Base-by-base conservation (phyloP, 1,284 basidiomycete genomes). In the Coniophora puteana region DNA sequence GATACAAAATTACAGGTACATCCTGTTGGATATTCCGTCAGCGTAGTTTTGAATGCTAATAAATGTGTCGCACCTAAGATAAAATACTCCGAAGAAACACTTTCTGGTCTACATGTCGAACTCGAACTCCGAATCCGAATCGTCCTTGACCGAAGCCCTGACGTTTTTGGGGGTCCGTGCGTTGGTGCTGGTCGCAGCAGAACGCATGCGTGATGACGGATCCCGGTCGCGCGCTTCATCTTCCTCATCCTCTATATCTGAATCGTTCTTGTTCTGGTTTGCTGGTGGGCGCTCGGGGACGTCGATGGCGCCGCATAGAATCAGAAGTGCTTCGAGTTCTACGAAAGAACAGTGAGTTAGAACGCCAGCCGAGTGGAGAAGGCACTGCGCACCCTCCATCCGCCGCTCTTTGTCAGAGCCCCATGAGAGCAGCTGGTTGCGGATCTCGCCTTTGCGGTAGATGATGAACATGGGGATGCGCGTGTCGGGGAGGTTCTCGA, bases 381-480 rank as follows among this genome's bases (percentile, higher is more conserved):
- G n/a, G 17, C 31, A 38, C 16, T 23, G 50, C 66, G 45, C 52
- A 92, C 93, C 93, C 71, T 89, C 83, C n/a, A 86, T 70, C 27
- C 72, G 78, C 35, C 91, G 69, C 47, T 94, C 78, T 61, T 79
- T 72, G 68, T 89, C 72, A 51, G 85, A 71, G 52, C 88, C 78
- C 91, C 88, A 83, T 1, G 92, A 81, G 4, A 92, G 72, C 16
- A 96, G 73, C 61, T 98, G 93, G 42, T 91, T 85, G 38, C 76
- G 72, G 42, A 98, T 84, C 35, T 95, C 87, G 13, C 96, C 96
- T 50, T 87, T 87, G 30, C 89, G 80, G 65, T 99, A 99, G 27
- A 97, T 72, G 50, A 99, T 82, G 42, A 99, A 68, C 67, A 95
- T 98, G 1, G 95, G 96, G 34, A 94, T 67, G 44, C 94, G 86